Evolutionary conservation across 148 eudicot genomes (phyloP).

Genomic region (Vaccinium corymbosum): DNA sequence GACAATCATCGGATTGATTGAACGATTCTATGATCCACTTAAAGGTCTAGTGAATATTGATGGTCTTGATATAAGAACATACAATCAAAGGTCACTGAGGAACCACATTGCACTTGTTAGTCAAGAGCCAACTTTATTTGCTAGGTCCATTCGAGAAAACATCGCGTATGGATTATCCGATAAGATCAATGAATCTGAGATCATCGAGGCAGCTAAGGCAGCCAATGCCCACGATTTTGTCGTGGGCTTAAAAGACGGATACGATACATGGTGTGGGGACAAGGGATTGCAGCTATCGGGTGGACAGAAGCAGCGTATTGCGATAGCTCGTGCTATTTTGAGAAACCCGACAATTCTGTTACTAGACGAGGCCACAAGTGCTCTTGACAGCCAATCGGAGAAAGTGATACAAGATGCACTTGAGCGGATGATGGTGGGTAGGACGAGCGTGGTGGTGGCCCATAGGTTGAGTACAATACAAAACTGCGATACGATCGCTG

Average conservation of each 20-base stretch:
- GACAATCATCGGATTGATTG: background rate
- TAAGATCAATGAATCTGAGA: background rate
- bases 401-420: background rate
- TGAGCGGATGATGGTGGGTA: background rate
- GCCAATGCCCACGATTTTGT: background rate
- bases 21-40: background rate
- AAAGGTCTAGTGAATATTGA: background rate
- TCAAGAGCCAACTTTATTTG: slow-evolving; percentile 2
- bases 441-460: background rate
- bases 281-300: background rate
- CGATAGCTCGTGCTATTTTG: background rate
- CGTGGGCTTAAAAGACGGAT: background rate
- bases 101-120: background rate
- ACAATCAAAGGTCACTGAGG: background rate
- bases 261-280: background rate
- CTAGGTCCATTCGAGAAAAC: background rate
- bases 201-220: background rate
- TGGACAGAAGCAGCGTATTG: background rate
- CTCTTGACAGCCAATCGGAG: background rate
- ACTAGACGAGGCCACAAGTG: background rate
- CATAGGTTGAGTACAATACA: slow-evolving; percentile 1
- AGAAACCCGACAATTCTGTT: background rate
- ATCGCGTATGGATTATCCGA: background rate
- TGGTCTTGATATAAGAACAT: background rate
- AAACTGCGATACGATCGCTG: background rate